A percentile compares a stretch with the other conserved stretches of the same genome.
phyloP scores from a whole-genome alignment of 1,139 yeast species.

The Suhomyces anneliseae region DNA sequence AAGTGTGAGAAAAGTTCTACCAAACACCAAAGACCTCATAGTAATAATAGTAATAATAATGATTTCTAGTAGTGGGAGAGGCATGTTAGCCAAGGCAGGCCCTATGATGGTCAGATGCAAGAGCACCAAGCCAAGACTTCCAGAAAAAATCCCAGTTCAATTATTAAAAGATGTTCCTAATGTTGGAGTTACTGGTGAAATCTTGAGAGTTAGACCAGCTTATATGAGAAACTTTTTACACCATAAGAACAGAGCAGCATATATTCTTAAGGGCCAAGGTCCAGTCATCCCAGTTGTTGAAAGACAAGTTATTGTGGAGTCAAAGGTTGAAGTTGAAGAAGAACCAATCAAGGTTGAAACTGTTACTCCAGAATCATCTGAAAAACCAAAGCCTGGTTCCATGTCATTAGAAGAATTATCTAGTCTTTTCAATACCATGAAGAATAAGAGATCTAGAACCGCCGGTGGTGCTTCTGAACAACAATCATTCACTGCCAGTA shows the following conservation, averaged over 20 bases:
- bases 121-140: constrained; percentile 14
- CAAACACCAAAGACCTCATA: no score
- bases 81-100: constrained; percentile 8
- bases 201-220: constrained; percentile 76
- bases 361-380: constrained; percentile 1
- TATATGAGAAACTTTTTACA: constrained; percentile 80
- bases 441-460: constrained; percentile 10
- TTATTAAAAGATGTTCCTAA: constrained; percentile 63
- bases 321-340: constrained; percentile 8
- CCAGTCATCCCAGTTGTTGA: constrained; percentile 65
- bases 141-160: constrained; percentile 63
- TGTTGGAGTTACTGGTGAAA: constrained; percentile 67
- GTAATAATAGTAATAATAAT: background rate
- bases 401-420: constrained; percentile 44
- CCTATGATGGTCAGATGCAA: constrained; percentile 15
- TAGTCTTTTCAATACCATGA: constrained; percentile 33
- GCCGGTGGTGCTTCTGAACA: background rate
- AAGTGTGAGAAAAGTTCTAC: no score
- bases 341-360: constrained; percentile 1
- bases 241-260: constrained; percentile 69
- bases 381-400: constrained; percentile 20
- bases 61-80: constrained; percentile 6
- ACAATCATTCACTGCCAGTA: constrained; percentile 14
- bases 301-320: constrained; percentile 14
- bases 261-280: constrained; percentile 52